Evolutionary conservation across 371 early-diverging fungal species (phyloP).

Genomic region (Mucor velutinosus): DNA sequence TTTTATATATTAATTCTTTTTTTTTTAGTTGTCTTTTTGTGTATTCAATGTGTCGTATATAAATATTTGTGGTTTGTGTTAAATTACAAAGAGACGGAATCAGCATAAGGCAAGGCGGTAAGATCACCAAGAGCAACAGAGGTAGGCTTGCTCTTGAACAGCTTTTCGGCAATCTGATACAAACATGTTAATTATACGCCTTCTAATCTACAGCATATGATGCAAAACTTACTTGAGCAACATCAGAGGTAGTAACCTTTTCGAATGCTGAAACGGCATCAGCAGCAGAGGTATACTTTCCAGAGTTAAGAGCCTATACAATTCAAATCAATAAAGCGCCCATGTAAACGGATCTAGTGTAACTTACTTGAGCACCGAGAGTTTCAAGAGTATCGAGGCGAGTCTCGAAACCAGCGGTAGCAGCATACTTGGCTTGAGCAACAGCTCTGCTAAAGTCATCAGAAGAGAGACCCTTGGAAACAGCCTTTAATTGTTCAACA

Average conservation of each 20-base stretch:
- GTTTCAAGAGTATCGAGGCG: conserved; percentile 60
- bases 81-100: conserved; percentile 69
- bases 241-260: conserved; percentile 66
- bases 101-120: conserved; percentile 81
- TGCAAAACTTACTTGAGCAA: conserved; percentile 53
- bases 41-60: conserved; percentile 7
- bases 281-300: conserved; percentile 50
- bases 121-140: conserved; percentile 83
- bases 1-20: conserved; percentile 3
- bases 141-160: conserved; percentile 77
- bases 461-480: conserved; percentile 56
- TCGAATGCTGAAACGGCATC: conserved; percentile 59
- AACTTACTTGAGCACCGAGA: conserved; percentile 50
- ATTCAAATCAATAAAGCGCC: background rate
- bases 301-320: conserved; percentile 49
- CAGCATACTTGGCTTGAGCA: conserved; percentile 84
- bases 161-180: conserved; percentile 62
- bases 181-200: background rate
- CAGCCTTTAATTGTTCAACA: conserved; percentile 70
- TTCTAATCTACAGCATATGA: background rate
- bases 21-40: conserved; percentile 4
- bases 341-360: background rate
- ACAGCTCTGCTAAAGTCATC: conserved; percentile 80
- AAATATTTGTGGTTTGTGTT: conserved; percentile 12
- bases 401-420: conserved; percentile 64